A percentile compares a stretch with the other conserved stretches of the same genome.
Evolutionary conservation across 2,329 filamentous ascomycete genomes (phyloP).

Genomic region (Pleomassaria siparia): DNA sequence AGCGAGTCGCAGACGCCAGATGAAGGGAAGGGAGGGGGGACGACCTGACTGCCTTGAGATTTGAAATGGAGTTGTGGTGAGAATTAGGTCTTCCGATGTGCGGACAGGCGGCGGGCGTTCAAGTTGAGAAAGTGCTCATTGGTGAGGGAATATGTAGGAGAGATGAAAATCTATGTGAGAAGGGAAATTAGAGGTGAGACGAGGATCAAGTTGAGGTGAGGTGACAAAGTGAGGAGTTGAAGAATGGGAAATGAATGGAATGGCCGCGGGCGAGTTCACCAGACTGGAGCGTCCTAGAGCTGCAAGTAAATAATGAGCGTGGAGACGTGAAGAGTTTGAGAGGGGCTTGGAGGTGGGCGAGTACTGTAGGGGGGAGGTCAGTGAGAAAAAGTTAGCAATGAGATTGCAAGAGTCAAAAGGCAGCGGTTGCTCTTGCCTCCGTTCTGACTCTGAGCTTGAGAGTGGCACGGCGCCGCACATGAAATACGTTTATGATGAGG

Average conservation of each 20-base stretch:
- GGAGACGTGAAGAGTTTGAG: conserved; percentile 17
- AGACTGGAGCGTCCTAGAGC: conserved; percentile 17
- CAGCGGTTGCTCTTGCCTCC: conserved; percentile 29
- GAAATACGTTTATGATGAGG: not conserved
- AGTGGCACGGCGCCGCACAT: not conserved
- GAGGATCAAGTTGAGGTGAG: conserved; percentile 1
- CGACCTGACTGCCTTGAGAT: not conserved
- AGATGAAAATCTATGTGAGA: not conserved
- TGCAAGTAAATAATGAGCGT: conserved; percentile 23
- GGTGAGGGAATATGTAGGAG: not conserved
- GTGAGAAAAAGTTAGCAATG: conserved; percentile 4
- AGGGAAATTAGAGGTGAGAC: conserved; percentile 1
- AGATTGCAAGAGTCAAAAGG: conserved; percentile 18
- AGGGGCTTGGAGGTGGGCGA: conserved; percentile 16
- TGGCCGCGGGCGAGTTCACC: conserved; percentile 7
- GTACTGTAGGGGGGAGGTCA: conserved; percentile 7
- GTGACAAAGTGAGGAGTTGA: conserved; percentile 6
- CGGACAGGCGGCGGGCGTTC: not conserved
- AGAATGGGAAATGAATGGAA: conserved; percentile 31
- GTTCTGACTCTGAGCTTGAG: not conserved
- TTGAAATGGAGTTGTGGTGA: not conserved
- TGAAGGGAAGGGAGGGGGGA: not conserved
- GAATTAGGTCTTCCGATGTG: not conserved
- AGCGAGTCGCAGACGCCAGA: too few species aligned
- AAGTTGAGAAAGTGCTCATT: not conserved